Percentiles rank a stretch among this genome's conserved stretches.
Evolutionary conservation across 78 protist species (phyloP).

Genomic region (Dictyostelium capitatum): DNA sequence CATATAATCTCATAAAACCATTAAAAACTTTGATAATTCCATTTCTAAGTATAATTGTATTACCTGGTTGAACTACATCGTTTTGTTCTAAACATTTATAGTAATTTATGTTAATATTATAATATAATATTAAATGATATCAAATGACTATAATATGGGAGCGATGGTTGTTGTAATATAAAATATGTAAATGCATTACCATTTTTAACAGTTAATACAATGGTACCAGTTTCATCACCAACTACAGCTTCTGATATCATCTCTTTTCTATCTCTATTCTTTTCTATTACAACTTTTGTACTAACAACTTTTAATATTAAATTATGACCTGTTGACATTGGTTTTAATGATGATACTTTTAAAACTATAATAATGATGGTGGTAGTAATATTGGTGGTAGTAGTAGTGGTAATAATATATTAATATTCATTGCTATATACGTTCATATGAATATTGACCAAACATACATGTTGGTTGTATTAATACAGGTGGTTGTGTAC

Average conservation of each 20-base stretch:
- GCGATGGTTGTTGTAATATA: neutral
- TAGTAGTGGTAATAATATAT: too few relatives aligned
- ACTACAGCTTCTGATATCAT: conserved; percentile 78
- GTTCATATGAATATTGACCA: neutral
- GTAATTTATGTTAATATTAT: neutral
- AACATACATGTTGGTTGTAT: neutral
- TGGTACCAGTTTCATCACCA: conserved; percentile 84
- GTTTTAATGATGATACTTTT: conserved; percentile 54
- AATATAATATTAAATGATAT: too few relatives aligned
- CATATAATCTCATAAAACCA: conserved; percentile 83
- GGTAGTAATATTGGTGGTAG: too few relatives aligned
- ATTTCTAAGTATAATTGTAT: conserved; percentile 76
- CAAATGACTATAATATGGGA: too few relatives aligned
- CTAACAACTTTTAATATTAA: conserved; percentile 64
- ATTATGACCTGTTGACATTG: conserved; percentile 61
- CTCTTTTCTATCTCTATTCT: conserved; percentile 67
- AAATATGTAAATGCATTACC: conserved; percentile 41
- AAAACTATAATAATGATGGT: conserved; percentile 25
- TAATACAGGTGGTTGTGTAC: too few relatives aligned
- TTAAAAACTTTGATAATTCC: conserved; percentile 76
- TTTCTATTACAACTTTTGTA: conserved; percentile 66
- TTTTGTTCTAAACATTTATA: conserved; percentile 79
- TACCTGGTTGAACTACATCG: conserved; percentile 86
- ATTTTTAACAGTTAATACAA: conserved; percentile 76
- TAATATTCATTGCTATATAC: too few relatives aligned